These are phyloP conservation scores for Phoma sp. DNA, from an alignment of 2,329 filamentous ascomycete genomes.

Conservation along the genomic window DNA sequence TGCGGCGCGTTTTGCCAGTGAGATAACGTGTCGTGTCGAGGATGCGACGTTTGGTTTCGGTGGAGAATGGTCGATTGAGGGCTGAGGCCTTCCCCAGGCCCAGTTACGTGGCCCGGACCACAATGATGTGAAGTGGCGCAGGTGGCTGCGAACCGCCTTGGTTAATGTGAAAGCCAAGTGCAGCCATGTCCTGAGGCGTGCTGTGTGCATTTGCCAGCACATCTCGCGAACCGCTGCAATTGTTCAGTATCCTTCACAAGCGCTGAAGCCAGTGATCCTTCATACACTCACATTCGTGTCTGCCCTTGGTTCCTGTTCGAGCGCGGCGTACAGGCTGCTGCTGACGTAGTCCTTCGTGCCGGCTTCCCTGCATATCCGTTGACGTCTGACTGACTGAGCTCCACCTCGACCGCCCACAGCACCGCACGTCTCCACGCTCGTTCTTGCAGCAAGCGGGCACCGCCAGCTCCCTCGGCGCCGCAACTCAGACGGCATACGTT, in stretches of 20 bases:
- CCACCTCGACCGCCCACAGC: conserved; percentile 2
- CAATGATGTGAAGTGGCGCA: conserved; percentile 4
- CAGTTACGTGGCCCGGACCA: not conserved
- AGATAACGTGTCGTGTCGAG: not conserved
- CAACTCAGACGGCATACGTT: conserved; percentile 1
- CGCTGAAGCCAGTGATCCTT: not conserved
- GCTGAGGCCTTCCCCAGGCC: conserved; percentile 8
- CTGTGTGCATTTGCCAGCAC: too few species aligned
- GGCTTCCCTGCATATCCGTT: conserved; percentile 11
- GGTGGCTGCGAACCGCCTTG: not conserved
- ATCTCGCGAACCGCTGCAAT: too few species aligned
- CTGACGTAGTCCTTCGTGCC: conserved; percentile 10
- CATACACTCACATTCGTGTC: not conserved
- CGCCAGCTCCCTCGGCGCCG: not conserved
- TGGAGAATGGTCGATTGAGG: conserved; percentile 6
- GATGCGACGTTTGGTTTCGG: conserved; percentile 11
- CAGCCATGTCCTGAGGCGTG: too few species aligned
- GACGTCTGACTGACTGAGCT: conserved; percentile 18
- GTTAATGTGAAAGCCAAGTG: not conserved
- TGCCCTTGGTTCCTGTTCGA: not conserved
- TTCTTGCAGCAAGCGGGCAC: conserved; percentile 6
- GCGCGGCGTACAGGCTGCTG: conserved; percentile 7
- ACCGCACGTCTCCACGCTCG: conserved; percentile 1
- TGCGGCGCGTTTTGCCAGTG: not conserved
- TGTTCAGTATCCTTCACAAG: not conserved